Base-by-base conservation (phyloP, 2,329 filamentous ascomycete species). In the Beauveria sp. region DNA sequence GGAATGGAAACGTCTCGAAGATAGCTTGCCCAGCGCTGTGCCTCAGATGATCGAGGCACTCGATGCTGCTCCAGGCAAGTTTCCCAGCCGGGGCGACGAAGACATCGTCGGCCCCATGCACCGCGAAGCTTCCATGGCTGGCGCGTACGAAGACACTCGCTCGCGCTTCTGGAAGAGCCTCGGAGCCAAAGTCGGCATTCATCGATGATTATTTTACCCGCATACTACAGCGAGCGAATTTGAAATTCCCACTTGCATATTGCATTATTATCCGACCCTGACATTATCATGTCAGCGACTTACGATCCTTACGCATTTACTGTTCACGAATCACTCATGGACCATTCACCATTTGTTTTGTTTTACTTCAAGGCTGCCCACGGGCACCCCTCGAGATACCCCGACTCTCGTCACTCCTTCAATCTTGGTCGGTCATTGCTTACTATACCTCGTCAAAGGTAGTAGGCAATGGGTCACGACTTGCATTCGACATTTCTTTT, bases 61-160 rank as follows among this genome's bases (percentile, higher is more conserved):
- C 64, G 86, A 90, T 70, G 80, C 87, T 70, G 82, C 59, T 5
- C 59, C 89, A 64, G 88, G 89, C 70, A 96, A 97, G 73, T 97
- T 96, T 69, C 92, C 92, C 26, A 86, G 88, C 67, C 84, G 93
- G 38, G 92, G 92, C 58, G 92, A 96, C 69, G 88, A 93, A 68
- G 93, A 96, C 73, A 96, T 97, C 71, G 91, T 97, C 50, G 93
- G 93, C 1, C 93, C 93, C 7, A 96, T 97, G 93, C 85, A 86
- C 67, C 82, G 83, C 14, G 81, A 84, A 66, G 77, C 78, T 45
- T 75, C 78, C 64, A 85, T 85, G 81, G 72, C 74, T 34, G 75
- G 79, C 52, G 73, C 75, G 16, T 71, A 71, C 52, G 78, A 80
- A 50, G 77, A 78, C 65, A 75, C 75, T 65, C 78, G 74, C 20